These are phyloP conservation scores for Pseudofabraea citricarpa DNA, from an alignment of 2,329 filamentous ascomycete species.

Conservation along the genomic window DNA sequence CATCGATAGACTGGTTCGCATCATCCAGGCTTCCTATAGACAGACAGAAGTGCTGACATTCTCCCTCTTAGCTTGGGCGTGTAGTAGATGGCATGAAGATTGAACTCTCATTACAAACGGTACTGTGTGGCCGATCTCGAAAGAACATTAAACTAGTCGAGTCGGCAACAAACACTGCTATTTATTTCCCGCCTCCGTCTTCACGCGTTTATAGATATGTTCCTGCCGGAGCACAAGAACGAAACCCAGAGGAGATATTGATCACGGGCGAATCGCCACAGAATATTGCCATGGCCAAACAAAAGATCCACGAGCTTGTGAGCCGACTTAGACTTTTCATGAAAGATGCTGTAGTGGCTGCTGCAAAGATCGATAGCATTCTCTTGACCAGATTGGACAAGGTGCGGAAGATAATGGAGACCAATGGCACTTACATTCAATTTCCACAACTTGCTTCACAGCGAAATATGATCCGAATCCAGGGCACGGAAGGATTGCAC, in stretches of 20 bases:
- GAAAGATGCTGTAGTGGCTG: conserved; percentile 86
- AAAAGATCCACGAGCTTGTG: conserved; percentile 83
- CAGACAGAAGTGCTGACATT: conserved; percentile 33
- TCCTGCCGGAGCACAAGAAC: conserved; percentile 72
- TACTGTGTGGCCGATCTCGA: conserved; percentile 87
- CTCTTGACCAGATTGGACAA: conserved; percentile 89
- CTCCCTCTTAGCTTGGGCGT: conserved; percentile 54
- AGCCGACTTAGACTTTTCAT: conserved; percentile 76
- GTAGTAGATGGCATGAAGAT: conserved; percentile 75
- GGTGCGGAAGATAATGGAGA: conserved; percentile 95
- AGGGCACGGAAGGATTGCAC: conserved; percentile 88
- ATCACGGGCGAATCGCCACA: conserved; percentile 88
- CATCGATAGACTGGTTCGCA: conserved; percentile 58
- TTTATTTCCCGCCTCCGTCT: conserved; percentile 96
- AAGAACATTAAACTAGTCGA: conserved; percentile 99
- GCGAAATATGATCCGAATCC: conserved; percentile 79
- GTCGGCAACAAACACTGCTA: conserved; percentile 89
- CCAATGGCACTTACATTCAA: conserved; percentile 91
- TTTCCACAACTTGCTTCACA: conserved; percentile 85
- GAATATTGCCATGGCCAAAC: conserved; percentile 82
- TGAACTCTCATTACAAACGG: conserved; percentile 82
- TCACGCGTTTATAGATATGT: conserved; percentile 88
- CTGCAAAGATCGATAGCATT: conserved; percentile 93
- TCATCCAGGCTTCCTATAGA: conserved; percentile 5
- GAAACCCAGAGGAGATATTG: conserved; percentile 86